Base-by-base conservation (phyloP, 2,329 filamentous ascomycete species). In the Epichloe hybrida region DNA sequence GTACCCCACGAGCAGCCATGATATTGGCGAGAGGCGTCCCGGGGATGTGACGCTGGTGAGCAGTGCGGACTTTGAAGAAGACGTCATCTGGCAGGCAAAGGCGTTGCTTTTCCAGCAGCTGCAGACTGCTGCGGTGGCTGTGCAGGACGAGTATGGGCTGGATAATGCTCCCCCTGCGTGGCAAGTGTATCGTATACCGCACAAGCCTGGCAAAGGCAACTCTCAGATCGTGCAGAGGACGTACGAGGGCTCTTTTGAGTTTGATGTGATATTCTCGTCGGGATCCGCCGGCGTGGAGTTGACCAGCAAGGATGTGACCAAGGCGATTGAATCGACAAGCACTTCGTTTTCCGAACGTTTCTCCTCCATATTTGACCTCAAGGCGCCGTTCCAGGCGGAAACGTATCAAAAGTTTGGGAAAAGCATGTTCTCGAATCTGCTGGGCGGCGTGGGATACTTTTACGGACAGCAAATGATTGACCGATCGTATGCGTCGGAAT, bases 361-460 rank as follows among this genome's bases (percentile, higher is more conserved):
- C 65, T 69, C 79, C 13, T 75, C 80, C 20, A 73, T 88, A 35
- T 70, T 70, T 49, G 73, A 81, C 49, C 82, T 88, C 1, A 76
- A 88, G 60, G 72, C 82, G 0, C 91, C 93, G 0, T 98, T 93
- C 66, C 71, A 79, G 17, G 75, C 78, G 3, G 75, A 80, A 3
- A 81, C 87, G 61, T 93, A 94, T 64, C 74, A 80, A 46, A 76
- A 75, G 52, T 96, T 97, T 65, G 88, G 84, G 55, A 86, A 88
- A 65, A 90, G 84, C 56, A 85, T 98, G 74, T 86, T 98, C 58
- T 96, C 91, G 2, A 98, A 97, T 65, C 73, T 98, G 36, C 76
- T 95, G 37, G 93, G 93, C 51, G 93, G 93, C 45, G 88, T 97
- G 59, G 93, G 93, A 8, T 97, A 95, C 69, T 98, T 98, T 71